Base-by-base conservation (phyloP, 2,329 filamentous ascomycete genomes). In the Simplicillium aogashimaense region DNA sequence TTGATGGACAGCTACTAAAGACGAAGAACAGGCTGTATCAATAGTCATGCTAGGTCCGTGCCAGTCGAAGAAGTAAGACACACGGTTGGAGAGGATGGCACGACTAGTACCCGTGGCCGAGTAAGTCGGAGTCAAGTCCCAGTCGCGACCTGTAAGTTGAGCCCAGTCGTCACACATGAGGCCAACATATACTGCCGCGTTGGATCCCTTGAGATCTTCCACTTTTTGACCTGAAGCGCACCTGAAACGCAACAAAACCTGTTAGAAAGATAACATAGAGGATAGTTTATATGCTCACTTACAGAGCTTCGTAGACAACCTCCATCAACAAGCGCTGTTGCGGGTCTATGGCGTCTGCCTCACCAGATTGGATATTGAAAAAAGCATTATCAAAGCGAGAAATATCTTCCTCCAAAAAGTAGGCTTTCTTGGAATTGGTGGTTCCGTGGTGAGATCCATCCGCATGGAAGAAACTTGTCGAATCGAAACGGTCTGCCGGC, bases 61-160 rank as follows among this genome's bases (percentile, higher is more conserved):
- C 38, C 64, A 52, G 43, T 67, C 60, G 37, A 66, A 60, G 42
- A 62, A 60, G 42, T 63, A 64, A 1, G 61, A 65, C 29, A 67
- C 54, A 2, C 64, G 53, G 44, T 67, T 67, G 1, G 62, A 55
- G 33, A 59, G 37, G 16, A 58, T 49, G 20, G 47, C 42, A 17
- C 47, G 45, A 20, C 43, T 45, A 8, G 50, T 56, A 3, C 61
- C 62, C 8, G 40, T 42, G 2, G 36, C 40, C 12, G 8, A 4
- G 32, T 42, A 36, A 8, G 13, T 29, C n/a, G 12, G 20, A 10
- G 11, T 31, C 25, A 38, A 25, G 36, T 31, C 36, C 16, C 16
- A 28, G 5, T 38, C 25, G 8, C 36, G 20, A 9, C 28, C 16
- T 6, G 12, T 9, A 11, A 38, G 20, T 4, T 38, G 13, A 4